These are phyloP conservation scores for Fraxinus sp. DNA, from an alignment of 305 asterid species.

Conservation along the genomic window DNA sequence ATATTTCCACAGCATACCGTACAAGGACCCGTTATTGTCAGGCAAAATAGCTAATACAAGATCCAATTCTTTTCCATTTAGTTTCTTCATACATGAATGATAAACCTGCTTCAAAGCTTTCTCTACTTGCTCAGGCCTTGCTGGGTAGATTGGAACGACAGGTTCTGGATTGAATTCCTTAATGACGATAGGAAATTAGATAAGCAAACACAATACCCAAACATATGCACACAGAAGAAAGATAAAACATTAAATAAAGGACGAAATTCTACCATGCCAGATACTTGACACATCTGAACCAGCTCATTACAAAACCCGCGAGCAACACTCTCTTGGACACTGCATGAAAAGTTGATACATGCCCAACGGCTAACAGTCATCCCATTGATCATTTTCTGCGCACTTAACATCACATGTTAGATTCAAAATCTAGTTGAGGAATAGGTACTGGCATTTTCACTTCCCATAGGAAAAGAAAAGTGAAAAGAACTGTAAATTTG, in stretches of 20 bases:
- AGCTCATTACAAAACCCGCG: slow-evolving; percentile 92
- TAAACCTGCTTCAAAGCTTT: slow-evolving; percentile 88
- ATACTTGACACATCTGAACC: slow-evolving; percentile 96
- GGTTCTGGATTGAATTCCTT: slow-evolving; percentile 93
- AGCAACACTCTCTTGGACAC: slow-evolving; percentile 93
- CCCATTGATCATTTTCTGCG: slow-evolving; percentile 97
- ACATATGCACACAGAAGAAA: neutral
- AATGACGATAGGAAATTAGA: slow-evolving; percentile 16
- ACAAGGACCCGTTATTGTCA: slow-evolving; percentile 86
- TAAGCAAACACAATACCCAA: neutral
- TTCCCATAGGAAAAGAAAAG: neutral
- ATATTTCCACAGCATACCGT: slow-evolving; percentile 49
- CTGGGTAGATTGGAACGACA: slow-evolving; percentile 75
- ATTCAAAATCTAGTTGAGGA: neutral
- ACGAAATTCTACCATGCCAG: slow-evolving; percentile 77
- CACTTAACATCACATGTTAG: slow-evolving; percentile 12
- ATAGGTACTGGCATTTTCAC: slow-evolving; percentile 7
- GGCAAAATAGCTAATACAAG: slow-evolving; percentile 89
- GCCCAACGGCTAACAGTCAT: slow-evolving; percentile 98
- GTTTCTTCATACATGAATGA: slow-evolving; percentile 67
- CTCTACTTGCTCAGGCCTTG: slow-evolving; percentile 96
- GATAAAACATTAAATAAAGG: neutral
- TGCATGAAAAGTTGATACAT: slow-evolving; percentile 91
- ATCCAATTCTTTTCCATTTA: slow-evolving; percentile 92
- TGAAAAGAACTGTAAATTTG: slow-evolving; percentile 4